Percentiles rank a stretch among this genome's conserved stretches.
Evolutionary conservation across 2,329 filamentous ascomycete genomes (phyloP).

Genomic region (Shiraia bambusicola): DNA sequence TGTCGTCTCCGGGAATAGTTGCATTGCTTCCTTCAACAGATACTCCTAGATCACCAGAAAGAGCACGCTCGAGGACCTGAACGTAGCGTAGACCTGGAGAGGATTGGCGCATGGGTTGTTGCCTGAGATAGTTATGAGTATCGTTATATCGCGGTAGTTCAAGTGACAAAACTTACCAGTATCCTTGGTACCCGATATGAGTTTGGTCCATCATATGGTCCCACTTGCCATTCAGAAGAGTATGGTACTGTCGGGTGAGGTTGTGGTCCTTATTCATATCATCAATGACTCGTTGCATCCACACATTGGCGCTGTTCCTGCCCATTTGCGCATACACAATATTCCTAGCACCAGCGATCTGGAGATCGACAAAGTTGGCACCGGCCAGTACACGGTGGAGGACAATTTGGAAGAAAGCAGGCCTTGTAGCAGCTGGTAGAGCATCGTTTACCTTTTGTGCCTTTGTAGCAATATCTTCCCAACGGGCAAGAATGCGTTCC

Average conservation of each 20-base stretch:
- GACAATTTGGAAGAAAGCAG: constrained; percentile 65
- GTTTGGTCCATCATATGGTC: constrained; percentile 46
- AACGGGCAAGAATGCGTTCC: constrained; percentile 58
- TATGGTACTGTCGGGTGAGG: constrained; percentile 39
- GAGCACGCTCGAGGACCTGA: constrained; percentile 57
- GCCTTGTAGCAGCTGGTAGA: constrained; percentile 53
- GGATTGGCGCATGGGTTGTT: constrained; percentile 71
- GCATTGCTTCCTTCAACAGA: constrained; percentile 66
- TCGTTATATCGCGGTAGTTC: too few relatives aligned
- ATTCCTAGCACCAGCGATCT: constrained; percentile 41
- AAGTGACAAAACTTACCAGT: constrained; percentile 43
- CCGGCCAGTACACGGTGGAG: constrained; percentile 62
- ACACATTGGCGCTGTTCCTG: constrained; percentile 43
- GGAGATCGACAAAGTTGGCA: constrained; percentile 56
- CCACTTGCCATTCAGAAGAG: constrained; percentile 43
- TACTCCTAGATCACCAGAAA: constrained; percentile 65
- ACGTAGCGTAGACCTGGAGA: constrained; percentile 63
- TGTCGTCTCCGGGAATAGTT: constrained; percentile 67
- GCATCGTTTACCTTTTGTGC: constrained; percentile 60
- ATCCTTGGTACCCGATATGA: constrained; percentile 44
- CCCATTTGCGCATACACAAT: constrained; percentile 41
- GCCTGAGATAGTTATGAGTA: constrained; percentile 46
- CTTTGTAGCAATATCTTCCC: constrained; percentile 54
- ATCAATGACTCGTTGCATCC: constrained; percentile 40
- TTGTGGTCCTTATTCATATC: constrained; percentile 42